Base-by-base conservation (phyloP, 2,329 filamentous ascomycete species). In the Chalara sp. region DNA sequence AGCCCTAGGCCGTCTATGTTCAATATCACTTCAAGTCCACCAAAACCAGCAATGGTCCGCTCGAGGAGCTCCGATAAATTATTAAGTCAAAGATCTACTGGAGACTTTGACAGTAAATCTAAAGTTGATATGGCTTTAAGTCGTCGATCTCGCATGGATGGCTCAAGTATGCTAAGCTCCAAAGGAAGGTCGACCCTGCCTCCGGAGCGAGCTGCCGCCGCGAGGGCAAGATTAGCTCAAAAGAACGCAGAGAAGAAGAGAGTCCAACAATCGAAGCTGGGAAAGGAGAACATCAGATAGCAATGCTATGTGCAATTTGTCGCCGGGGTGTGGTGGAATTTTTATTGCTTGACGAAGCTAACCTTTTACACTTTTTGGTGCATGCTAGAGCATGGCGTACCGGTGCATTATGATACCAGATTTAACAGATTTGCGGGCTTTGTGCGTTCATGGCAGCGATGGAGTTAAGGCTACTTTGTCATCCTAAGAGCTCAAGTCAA, bases 131-230 rank as follows among this genome's bases (percentile, higher is more conserved):
- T 53, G 28, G 46, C 50, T 21, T 56, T 61, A n/a, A 61, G 54
- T 40, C 50, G 56, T 35, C 40, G 56, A 11, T 51, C 56, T 12
- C 58, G 53, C 46, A 48, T 54, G 43, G 56, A 58, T 6, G 47
- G 48, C 6, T 8, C 35, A 10, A n/a, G 35, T 37, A 2, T 21
- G 21, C 21, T 21, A 21, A 21, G 21, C 21, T 57, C 61, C 7
- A 58, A 54, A 46, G 43, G 46, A 6, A 61, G 57, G 39, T 48
- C 43, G 32, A 52, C 52, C 6, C 53, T 67, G 11, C 60, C 62
- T 31, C 64, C 65, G 31, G 65, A 66, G 28, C 60, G 65, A 49
- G 58, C 57, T 40, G 65, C 64, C 32, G 65, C 65, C 33, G 65
- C 65, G 7, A 65, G 58, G 49, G 65, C 64, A 37, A 58, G 65